Conservation (phyloP, 164 flowering plant genomes). For the Vitis rotundifolia region DNA sequence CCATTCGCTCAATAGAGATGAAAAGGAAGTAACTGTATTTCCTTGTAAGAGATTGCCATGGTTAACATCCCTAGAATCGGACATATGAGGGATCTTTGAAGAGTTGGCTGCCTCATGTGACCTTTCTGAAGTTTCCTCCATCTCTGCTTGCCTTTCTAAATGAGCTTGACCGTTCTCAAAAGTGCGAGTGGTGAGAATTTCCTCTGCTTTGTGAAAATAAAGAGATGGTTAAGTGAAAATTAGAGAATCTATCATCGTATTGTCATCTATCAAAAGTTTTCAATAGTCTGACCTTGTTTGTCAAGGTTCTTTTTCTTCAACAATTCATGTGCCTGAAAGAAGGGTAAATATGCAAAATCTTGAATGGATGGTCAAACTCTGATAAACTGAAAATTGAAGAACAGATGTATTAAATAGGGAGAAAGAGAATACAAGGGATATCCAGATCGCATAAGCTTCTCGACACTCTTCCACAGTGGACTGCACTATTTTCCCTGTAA, state of each 20-base stretch:
- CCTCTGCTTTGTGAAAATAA: constrained; percentile 16
- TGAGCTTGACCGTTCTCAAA: constrained; percentile 27
- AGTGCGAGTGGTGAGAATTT: constrained; percentile 10
- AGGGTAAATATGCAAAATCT: not conserved
- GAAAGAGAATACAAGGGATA: constrained; percentile 50
- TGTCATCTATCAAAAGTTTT: no score
- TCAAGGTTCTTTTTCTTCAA: constrained; percentile 62
- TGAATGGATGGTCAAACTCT: not conserved
- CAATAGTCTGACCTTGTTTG: constrained; percentile 35
- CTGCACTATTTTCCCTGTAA: constrained; percentile 90
- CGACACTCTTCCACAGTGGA: constrained; percentile 87
- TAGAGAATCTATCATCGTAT: not conserved
- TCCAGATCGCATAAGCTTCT: constrained; percentile 78
- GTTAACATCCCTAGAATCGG: constrained; percentile 22
- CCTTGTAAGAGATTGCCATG: constrained; percentile 19
- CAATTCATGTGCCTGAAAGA: constrained; percentile 71
- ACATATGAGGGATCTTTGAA: constrained; percentile 8
- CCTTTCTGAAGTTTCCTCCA: constrained; percentile 25
- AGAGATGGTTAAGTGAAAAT: not conserved
- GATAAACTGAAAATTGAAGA: not conserved
- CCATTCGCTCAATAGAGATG: constrained; percentile 39
- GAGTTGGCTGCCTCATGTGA: constrained; percentile 15
- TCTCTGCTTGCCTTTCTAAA: constrained; percentile 21
- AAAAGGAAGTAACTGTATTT: constrained; percentile 19
- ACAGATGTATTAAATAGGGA: not conserved